phyloP scores from a whole-genome alignment of 1,284 basidiomycete genomes.

The Neonothopanus nambi region DNA sequence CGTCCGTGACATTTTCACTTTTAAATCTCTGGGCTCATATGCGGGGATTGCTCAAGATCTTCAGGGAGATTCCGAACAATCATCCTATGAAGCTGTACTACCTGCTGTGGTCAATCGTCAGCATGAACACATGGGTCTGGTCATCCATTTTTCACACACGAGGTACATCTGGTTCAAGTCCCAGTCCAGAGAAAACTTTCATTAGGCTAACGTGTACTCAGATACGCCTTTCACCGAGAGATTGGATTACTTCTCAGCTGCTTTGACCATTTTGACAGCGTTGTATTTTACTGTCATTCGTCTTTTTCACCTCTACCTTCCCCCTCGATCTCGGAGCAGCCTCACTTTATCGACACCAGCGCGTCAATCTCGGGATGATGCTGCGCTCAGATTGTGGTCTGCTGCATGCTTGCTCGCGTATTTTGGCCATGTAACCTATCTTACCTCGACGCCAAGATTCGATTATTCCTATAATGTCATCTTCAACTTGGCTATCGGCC shows the following conservation, averaged over 20 bases:
- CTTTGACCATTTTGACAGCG: constrained; percentile 74
- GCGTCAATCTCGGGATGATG: constrained; percentile 11
- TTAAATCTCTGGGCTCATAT: constrained; percentile 80
- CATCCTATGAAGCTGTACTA: constrained; percentile 80
- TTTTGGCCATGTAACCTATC: constrained; percentile 74
- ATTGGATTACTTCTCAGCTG: constrained; percentile 95
- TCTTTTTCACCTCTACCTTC: constrained; percentile 71
- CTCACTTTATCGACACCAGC: constrained; percentile 25
- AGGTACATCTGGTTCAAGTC: constrained; percentile 44
- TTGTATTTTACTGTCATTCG: constrained; percentile 77
- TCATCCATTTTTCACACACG: constrained; percentile 90
- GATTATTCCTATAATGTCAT: constrained; percentile 96
- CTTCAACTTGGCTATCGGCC: constrained; percentile 81
- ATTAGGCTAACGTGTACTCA: constrained; percentile 30
- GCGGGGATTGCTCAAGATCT: constrained; percentile 53
- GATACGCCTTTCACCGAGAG: constrained; percentile 87
- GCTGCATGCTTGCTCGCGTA: constrained; percentile 52
- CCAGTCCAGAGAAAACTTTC: constrained; percentile 18
- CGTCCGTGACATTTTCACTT: constrained; percentile 88
- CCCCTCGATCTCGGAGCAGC: constrained; percentile 17
- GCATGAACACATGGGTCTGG: constrained; percentile 94
- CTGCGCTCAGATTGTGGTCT: constrained; percentile 37
- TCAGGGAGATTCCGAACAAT: constrained; percentile 45
- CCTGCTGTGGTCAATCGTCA: constrained; percentile 66
- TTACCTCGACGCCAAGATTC: constrained; percentile 77